These are phyloP conservation scores for Puccinia brachypodii DNA, from an alignment of 1,284 basidiomycete genomes.

Conservation along the genomic window DNA sequence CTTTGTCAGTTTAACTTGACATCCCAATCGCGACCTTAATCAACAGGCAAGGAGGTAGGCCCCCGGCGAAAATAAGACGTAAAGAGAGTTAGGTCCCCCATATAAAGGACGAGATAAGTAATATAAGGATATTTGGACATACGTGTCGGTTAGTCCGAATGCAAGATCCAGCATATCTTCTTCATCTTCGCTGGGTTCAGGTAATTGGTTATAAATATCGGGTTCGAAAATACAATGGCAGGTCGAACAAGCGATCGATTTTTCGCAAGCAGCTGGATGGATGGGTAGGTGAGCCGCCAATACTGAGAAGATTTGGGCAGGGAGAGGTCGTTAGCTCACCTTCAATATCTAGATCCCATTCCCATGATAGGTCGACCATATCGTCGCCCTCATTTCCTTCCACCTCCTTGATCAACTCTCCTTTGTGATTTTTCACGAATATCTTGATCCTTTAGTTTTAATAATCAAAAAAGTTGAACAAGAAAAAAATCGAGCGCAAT, in stretches of 20 bases:
- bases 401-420: slow-evolving; percentile 76
- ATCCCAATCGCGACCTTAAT: slow-evolving; percentile 64
- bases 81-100: background rate
- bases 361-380: slow-evolving; percentile 84
- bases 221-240: slow-evolving; percentile 89
- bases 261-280: slow-evolving; percentile 78
- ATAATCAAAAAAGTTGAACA: background rate
- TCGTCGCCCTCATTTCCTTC: slow-evolving; percentile 94
- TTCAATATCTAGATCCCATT: slow-evolving; percentile 96
- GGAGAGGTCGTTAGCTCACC: slow-evolving; percentile 59
- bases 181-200: slow-evolving; percentile 94
- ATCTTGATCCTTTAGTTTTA: slow-evolving; percentile 70
- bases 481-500: slow-evolving; percentile 17
- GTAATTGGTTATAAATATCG: slow-evolving; percentile 77
- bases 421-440: slow-evolving; percentile 85
- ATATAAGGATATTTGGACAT: slow-evolving; percentile 55
- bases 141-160: slow-evolving; percentile 93
- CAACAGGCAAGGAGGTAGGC: background rate
- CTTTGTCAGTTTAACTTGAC: slow-evolving; percentile 78
- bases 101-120: background rate
- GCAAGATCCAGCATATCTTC: slow-evolving; percentile 99
- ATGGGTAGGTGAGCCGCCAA: background rate
- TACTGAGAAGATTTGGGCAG: background rate
- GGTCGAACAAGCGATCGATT: slow-evolving; percentile 94
- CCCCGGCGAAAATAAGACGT: background rate